Base-by-base conservation (phyloP, 306 rosid genomes). In the Dalbergia cultrata region DNA sequence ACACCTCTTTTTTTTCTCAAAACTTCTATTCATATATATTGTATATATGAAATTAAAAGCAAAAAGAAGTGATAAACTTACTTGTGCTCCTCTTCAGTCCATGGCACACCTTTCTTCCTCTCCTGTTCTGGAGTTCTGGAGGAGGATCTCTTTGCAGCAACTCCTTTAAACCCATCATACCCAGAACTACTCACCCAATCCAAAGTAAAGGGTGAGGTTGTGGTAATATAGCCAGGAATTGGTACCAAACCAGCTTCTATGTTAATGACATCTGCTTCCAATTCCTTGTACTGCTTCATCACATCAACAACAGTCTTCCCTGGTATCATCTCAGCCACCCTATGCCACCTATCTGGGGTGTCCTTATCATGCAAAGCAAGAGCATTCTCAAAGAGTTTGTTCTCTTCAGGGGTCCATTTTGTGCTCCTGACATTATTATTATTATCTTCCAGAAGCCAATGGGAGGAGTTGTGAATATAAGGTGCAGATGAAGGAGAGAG, bases 81-180 rank as follows among this genome's bases (percentile, higher is more conserved):
- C 99, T 85, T 95, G 66, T 95, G 99, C 76, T 95, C 99, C 2
- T 93, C 98, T 81, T 93, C 98, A 0, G 97, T 93, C 98, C 99
- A 95, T 1, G 99, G 98, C 44, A 95, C 91, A 18, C 97, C 99
- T 73, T 94, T 94, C 88, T 89, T 91, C 85, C 95, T 85, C 82
- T 93, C 99, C 59, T 93, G 93, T 47, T 93, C 98, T 17, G 85
- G 61, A 2, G 93, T 70, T 70, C 93, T 82, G 0, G 96, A 80
- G 4, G 89, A 72, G 18, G 91, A 69, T 87, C 93, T 86, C 90
- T 87, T 91, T 1, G 92, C 86, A 53, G 81, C 81, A 61, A 91
- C 35, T 11, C 89, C 93, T 18, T 82, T 80, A 47, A 86, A 88
- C 26, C 91, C 93, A 69, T 91, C 95, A 58, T 71, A 86, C 10